phyloP scores from a whole-genome alignment of 768 basidiomycete species.

The Tylopilus vinaceipallidus region DNA sequence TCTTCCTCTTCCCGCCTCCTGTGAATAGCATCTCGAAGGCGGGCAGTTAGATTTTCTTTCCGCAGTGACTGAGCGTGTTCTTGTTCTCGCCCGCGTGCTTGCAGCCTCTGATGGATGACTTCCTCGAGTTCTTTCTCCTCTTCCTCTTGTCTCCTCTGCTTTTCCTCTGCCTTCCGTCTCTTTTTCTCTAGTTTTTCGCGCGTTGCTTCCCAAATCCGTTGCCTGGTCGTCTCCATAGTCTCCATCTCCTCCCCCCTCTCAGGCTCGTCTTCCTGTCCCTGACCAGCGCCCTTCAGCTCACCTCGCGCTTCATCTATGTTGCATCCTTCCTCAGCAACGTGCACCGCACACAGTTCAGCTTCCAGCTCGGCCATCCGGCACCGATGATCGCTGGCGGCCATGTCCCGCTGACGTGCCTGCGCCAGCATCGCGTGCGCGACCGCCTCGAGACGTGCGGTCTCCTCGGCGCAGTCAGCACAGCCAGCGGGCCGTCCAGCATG shows the following conservation, averaged over 20 bases:
- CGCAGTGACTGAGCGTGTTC: background rate
- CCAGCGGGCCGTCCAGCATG: constrained; percentile 29
- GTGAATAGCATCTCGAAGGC: background rate
- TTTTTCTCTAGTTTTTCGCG: too few relatives aligned
- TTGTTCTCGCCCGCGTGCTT: too few relatives aligned
- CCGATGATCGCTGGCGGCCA: constrained; percentile 43
- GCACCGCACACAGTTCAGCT: constrained; percentile 25
- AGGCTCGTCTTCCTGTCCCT: too few relatives aligned
- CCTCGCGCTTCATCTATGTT: constrained; percentile 23
- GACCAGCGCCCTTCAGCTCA: constrained; percentile 37
- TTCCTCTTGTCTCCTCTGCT: background rate
- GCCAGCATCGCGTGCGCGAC: constrained; percentile 38
- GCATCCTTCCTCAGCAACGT: constrained; percentile 7
- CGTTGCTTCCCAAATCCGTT: too few relatives aligned
- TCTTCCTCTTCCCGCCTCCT: background rate
- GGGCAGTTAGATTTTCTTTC: background rate
- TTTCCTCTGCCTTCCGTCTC: background rate
- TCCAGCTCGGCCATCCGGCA: constrained; percentile 42
- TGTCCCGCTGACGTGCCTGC: constrained; percentile 39
- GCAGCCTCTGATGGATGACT: background rate
- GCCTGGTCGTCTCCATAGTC: too few relatives aligned
- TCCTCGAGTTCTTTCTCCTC: background rate
- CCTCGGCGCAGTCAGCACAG: constrained; percentile 47
- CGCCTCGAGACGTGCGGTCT: constrained; percentile 36
- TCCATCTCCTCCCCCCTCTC: too few relatives aligned